Evolutionary conservation across 768 basidiomycete genomes (phyloP), one percentile per base, ranked within the genome.

Genomic region (Pleurotus pulmonarius): DNA sequence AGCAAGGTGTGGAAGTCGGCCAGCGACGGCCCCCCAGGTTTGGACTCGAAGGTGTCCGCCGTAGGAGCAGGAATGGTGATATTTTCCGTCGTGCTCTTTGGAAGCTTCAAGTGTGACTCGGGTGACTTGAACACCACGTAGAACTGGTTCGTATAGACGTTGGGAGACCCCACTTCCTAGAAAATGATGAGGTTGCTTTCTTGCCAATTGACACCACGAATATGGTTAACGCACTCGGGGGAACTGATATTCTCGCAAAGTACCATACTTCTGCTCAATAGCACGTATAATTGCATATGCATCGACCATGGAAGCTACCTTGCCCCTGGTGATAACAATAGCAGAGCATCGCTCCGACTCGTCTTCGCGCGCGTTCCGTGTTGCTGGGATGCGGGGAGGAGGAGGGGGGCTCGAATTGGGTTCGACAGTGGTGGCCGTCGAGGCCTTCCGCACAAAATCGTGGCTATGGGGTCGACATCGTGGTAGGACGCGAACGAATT

Each of bases 241-340:
- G 40, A 78, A 70, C 44, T 68, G 65, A 46, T 71, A 80, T 52
- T 80, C 78, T 24, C 72, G 65, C 34, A 85, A 62, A 7, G 71
- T 67, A 12, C 83, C 83, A 65, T 78, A 83, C 54, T 74, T 77
- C 15, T 74, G 73, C 68, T 88, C 86, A 25, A 87, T 61, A 6
- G 75, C 79, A 46, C 81, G 77, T 55, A 87, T 64, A 46, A 84
- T 71, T 46, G 79, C 71, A 6, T 78, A 73, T 4, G 77, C 79
- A 20, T 87, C 80, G 4, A 73, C 67, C 61, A 83, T 77, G 34
- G 77, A 79, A 3, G 62, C 65, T 13, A 82, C 65, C 7, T 71
- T 69, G 41, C 67, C 66, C 63, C 72, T 76, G 46, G 75, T 67
- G 44, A 76, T 73, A 38, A 83, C 66, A 29, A 67, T 65, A 9